phyloP scores from a whole-genome alignment of 768 basidiomycete species.

The Chalciporus chontae region DNA sequence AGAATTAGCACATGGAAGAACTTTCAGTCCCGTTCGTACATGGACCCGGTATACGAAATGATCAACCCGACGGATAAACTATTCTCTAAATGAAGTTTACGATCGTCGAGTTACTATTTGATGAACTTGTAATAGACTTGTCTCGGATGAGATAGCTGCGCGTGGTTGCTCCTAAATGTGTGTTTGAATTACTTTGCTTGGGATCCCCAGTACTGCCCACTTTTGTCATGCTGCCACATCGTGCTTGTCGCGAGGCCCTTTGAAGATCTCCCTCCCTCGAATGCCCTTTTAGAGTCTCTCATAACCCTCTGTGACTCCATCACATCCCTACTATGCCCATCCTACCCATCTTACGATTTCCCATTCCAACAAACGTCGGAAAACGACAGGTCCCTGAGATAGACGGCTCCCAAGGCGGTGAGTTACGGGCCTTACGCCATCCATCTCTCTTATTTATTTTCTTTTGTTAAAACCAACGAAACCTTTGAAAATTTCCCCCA shows the following conservation, averaged over 20 bases:
- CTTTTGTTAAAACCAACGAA: too few relatives aligned
- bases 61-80: too few relatives aligned
- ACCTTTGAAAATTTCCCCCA: constrained; percentile 13
- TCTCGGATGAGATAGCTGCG: too few relatives aligned
- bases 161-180: too few relatives aligned
- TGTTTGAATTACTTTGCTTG: too few relatives aligned
- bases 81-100: too few relatives aligned
- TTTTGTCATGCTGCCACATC: not conserved
- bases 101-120: too few relatives aligned
- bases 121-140: too few relatives aligned
- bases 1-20: too few relatives aligned
- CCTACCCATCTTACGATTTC: not conserved
- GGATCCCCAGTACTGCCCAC: too few relatives aligned
- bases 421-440: constrained; percentile 9
- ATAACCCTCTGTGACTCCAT: not conserved
- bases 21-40: too few relatives aligned
- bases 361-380: constrained; percentile 1
- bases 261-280: not conserved
- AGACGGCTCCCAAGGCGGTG: constrained; percentile 48
- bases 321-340: not conserved
- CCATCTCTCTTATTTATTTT: not conserved
- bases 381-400: constrained; percentile 43
- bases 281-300: not conserved
- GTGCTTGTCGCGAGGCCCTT: not conserved
- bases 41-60: too few relatives aligned